Evolutionary conservation across 192 early-diverging fungal species (phyloP).

Genomic region (Phlyctochytrium arcticum): DNA sequence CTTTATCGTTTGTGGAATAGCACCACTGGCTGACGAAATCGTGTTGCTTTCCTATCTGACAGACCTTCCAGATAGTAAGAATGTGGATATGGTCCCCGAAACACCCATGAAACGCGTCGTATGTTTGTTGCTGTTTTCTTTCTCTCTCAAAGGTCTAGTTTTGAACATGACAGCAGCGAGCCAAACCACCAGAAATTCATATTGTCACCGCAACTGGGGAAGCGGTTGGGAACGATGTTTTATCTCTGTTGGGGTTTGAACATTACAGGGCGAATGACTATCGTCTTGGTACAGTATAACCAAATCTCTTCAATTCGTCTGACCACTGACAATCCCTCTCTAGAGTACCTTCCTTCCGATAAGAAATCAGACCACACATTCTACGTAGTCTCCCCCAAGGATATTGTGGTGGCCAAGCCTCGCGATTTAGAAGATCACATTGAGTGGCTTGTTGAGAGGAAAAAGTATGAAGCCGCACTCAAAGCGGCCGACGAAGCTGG

Average conservation of each 20-base stretch:
- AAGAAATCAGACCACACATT: constrained; percentile 68
- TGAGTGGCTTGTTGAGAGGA: constrained; percentile 83
- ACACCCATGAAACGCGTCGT: constrained; percentile 12
- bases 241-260: constrained; percentile 79
- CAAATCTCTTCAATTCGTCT: background rate
- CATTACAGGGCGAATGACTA: constrained; percentile 95
- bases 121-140: background rate
- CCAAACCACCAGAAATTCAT: constrained; percentile 84
- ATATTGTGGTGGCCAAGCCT: constrained; percentile 82
- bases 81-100: constrained; percentile 45
- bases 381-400: constrained; percentile 91
- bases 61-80: constrained; percentile 49
- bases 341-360: constrained; percentile 23
- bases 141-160: constrained; percentile 7
- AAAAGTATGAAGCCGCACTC: constrained; percentile 77
- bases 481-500: constrained; percentile 56
- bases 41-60: constrained; percentile 67
- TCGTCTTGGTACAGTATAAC: constrained; percentile 60
- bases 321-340: background rate
- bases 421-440: constrained; percentile 92
- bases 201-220: constrained; percentile 78
- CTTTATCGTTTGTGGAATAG: constrained; percentile 82
- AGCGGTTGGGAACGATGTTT: constrained; percentile 82
- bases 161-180: constrained; percentile 7
- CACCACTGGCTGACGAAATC: constrained; percentile 68